Base-by-base conservation (phyloP, 2,329 filamentous ascomycete species). In the Aspergillus sp. region DNA sequence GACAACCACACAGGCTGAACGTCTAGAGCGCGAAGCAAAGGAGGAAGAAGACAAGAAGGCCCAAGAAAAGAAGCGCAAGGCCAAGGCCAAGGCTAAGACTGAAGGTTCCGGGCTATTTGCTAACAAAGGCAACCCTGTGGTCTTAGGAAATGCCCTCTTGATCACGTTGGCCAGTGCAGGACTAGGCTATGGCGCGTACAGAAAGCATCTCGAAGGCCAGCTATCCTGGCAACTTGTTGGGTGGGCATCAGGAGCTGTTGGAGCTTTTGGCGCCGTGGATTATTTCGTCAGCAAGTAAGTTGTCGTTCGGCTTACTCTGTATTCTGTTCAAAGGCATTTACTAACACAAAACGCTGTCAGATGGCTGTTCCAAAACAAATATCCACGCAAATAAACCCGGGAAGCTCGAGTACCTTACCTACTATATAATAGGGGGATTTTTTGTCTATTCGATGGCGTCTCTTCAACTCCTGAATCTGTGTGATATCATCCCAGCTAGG, bases 311-410 rank as follows among this genome's bases (percentile, higher is more conserved):
- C 19, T 4, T 32, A n/a, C 9, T 47, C n/a, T 33, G 30, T 12
- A 32, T 12, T 10, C 26, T 29, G 8, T 19, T 12, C 8, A 26
- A 10, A 5, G 13, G 27, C 12, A 5, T 27, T 29, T 51, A 44
- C 49, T 58, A 47, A 55, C 26, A 10, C 19, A 19, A 19, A 13
- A 34, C 27, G 13, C 19, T 37, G 26, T 43, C 8, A 75, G 72
- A 53, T 75, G 72, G 67, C 65, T 75, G 43, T 60, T 75, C 50
- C 68, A 73, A 56, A 75, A 74, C 64, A 75, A 74, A 56, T 75
- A 69, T 52, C 72, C 72, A 39, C 65, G 65, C 43, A 72, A 74
- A 61, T 72, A 68, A 54, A 50, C 27, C 36, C 11, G n/a, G 34
- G 33, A 34, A 33, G 11, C 12, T 8, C 19, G 19, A 19, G 19